Evolutionary conservation across 345 rosid species (phyloP).

Genomic region (Mercurialis annua): DNA sequence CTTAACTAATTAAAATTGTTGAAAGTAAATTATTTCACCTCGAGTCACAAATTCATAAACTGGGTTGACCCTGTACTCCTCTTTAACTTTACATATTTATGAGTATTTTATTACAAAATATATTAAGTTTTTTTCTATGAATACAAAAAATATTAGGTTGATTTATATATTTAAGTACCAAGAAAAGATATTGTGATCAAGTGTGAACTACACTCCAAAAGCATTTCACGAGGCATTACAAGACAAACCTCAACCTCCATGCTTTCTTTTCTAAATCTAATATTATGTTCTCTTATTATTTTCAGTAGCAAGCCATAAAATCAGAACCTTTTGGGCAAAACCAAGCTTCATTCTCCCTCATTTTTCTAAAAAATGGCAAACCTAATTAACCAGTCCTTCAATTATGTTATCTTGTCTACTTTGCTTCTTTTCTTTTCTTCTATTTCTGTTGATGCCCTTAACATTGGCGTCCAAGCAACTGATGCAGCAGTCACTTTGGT

Average conservation of each 20-base stretch:
- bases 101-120: too few relatives aligned
- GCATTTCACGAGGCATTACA: slow-evolving; percentile 40
- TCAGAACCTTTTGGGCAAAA: slow-evolving; percentile 31
- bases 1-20: too few relatives aligned
- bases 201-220: slow-evolving; percentile 30
- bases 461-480: slow-evolving; percentile 60
- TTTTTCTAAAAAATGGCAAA: slow-evolving; percentile 16
- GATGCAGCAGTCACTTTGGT: slow-evolving; percentile 54
- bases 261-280: background rate
- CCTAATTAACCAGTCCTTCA: slow-evolving; percentile 14
- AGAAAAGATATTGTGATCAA: background rate
- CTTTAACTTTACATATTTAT: too few relatives aligned
- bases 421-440: slow-evolving; percentile 22
- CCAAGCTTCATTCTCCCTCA: slow-evolving; percentile 19
- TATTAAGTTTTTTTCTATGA: too few relatives aligned
- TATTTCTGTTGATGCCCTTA: slow-evolving; percentile 46
- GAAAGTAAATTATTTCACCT: too few relatives aligned
- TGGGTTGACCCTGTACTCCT: too few relatives aligned
- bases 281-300: background rate
- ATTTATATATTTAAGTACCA: background rate
- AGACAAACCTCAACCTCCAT: slow-evolving; percentile 28
- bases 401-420: slow-evolving; percentile 16
- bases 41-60: too few relatives aligned
- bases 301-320: background rate
- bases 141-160: too few relatives aligned